A percentile compares a stretch with the other conserved stretches of the same genome.
Evolutionary conservation across 441 rosid species (phyloP).

Genomic region (Mallotus repandus): DNA sequence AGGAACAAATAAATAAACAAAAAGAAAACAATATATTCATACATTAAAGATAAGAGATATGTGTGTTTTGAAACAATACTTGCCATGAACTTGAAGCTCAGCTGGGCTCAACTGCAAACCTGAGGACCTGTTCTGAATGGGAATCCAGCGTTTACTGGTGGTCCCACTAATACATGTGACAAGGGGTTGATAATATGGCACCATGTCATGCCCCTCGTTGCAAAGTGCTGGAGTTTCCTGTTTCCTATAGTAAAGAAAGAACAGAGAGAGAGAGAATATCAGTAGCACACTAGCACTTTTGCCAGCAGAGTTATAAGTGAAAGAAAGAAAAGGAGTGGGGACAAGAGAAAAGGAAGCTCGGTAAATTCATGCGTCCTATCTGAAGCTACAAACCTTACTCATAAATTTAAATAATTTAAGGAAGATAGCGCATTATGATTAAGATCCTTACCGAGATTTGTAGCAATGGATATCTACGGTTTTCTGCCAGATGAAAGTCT

Average conservation of each 20-base stretch:
- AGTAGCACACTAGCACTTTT: neutral
- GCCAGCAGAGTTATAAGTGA: constrained; percentile 5
- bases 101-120: constrained; percentile 46
- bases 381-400: neutral
- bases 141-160: constrained; percentile 77
- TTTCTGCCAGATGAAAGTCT: constrained; percentile 96
- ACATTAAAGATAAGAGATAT: constrained; percentile 6
- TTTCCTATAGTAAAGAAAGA: constrained; percentile 42
- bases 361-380: neutral
- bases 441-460: constrained; percentile 60
- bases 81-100: constrained; percentile 81
- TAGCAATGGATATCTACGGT: constrained; percentile 62
- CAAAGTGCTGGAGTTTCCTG: constrained; percentile 58
- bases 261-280: constrained; percentile 12
- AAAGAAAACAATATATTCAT: constrained; percentile 13
- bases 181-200: constrained; percentile 80
- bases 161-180: constrained; percentile 78
- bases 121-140: constrained; percentile 79
- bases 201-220: constrained; percentile 58
- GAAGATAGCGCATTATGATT: constrained; percentile 9
- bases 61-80: constrained; percentile 43
- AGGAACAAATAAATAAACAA: neutral
- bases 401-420: constrained; percentile 1
- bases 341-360: neutral
- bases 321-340: neutral